A percentile compares a stretch with the other conserved stretches of the same genome.
Evolutionary conservation across 495 filamentous ascomycete species (phyloP).

Genomic region (Hapsidospora chrysogenum): DNA sequence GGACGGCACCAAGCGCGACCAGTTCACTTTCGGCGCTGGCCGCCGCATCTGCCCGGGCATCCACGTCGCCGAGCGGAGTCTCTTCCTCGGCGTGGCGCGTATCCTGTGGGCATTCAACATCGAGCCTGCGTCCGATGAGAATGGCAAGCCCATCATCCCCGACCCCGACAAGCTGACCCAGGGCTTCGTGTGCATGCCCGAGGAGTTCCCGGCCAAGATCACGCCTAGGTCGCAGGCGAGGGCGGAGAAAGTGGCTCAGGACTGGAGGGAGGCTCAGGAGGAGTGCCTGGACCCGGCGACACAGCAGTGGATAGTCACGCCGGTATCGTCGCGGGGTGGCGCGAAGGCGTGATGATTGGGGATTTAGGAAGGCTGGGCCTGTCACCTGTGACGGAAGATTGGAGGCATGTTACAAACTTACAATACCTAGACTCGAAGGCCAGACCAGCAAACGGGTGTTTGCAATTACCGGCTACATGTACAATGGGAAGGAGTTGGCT

Average conservation of each 20-base stretch:
- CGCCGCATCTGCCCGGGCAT: slow-evolving; percentile 42
- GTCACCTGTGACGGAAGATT: too few relatives aligned
- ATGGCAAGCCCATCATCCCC: slow-evolving; percentile 18
- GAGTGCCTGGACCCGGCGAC: too few relatives aligned
- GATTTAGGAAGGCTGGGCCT: too few relatives aligned
- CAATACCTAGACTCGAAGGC: too few relatives aligned
- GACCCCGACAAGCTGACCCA: slow-evolving; percentile 23
- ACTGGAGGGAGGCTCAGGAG: slow-evolving; percentile 21
- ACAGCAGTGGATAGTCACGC: too few relatives aligned
- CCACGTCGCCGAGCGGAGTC: slow-evolving; percentile 36
- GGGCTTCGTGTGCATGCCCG: slow-evolving; percentile 26
- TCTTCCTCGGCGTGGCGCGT: slow-evolving; percentile 33
- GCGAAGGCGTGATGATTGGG: too few relatives aligned
- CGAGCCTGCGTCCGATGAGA: slow-evolving; percentile 10
- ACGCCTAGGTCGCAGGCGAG: slow-evolving; percentile 14
- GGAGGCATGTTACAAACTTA: too few relatives aligned
- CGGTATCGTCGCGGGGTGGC: too few relatives aligned
- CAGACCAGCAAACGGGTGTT: too few relatives aligned
- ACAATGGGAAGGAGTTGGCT: too few relatives aligned
- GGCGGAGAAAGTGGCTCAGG: slow-evolving; percentile 11
- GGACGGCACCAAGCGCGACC: slow-evolving; percentile 20
- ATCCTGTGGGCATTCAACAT: slow-evolving; percentile 39
- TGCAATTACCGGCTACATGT: too few relatives aligned
- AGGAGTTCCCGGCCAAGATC: slow-evolving; percentile 18
- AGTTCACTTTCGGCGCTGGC: slow-evolving; percentile 39